A percentile compares a stretch with the other conserved stretches of the same genome.
These are phyloP conservation scores for Arachis stenosperma DNA, from an alignment of 306 rosid genomes.

Conservation along the genomic window DNA sequence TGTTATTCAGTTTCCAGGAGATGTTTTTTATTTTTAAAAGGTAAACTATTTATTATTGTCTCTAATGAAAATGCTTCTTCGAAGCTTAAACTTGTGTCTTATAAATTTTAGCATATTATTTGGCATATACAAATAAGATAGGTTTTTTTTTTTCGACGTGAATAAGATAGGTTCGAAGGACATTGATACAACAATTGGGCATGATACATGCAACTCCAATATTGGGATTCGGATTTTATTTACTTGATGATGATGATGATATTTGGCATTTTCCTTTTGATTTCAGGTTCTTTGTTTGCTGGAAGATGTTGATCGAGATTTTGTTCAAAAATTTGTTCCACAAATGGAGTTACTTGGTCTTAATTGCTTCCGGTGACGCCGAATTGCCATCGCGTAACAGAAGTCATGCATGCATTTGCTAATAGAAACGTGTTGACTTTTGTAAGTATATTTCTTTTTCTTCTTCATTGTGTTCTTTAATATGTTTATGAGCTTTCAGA, in stretches of 20 bases:
- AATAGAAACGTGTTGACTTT: slow-evolving; percentile 66
- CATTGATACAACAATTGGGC: slow-evolving; percentile 5
- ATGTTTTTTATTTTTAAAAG: slow-evolving; percentile 1
- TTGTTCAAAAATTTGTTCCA: slow-evolving; percentile 65
- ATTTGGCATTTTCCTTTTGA: slow-evolving; percentile 33
- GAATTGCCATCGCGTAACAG: slow-evolving; percentile 87
- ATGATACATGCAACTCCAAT: background rate
- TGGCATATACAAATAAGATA: background rate
- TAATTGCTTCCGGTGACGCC: slow-evolving; percentile 79
- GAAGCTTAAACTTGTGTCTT: slow-evolving; percentile 25
- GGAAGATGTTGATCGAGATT: slow-evolving; percentile 63
- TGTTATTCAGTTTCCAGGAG: slow-evolving; percentile 1
- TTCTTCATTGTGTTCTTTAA: slow-evolving; percentile 21
- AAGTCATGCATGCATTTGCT: slow-evolving; percentile 57
- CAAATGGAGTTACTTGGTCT: slow-evolving; percentile 55
- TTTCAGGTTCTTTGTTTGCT: slow-evolving; percentile 74
- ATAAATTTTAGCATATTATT: slow-evolving; percentile 8
- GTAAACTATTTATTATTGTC: slow-evolving; percentile 12
- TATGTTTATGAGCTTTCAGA: slow-evolving; percentile 24
- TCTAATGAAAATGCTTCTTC: slow-evolving; percentile 23
- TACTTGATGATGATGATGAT: slow-evolving; percentile 14
- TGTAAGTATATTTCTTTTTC: slow-evolving; percentile 54
- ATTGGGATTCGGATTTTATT: slow-evolving; percentile 24
- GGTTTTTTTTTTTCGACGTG: background rate
- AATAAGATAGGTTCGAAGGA: background rate